Evolutionary conservation across 2,329 filamentous ascomycete species (phyloP).

Genomic region (Aschersonia sp.): DNA sequence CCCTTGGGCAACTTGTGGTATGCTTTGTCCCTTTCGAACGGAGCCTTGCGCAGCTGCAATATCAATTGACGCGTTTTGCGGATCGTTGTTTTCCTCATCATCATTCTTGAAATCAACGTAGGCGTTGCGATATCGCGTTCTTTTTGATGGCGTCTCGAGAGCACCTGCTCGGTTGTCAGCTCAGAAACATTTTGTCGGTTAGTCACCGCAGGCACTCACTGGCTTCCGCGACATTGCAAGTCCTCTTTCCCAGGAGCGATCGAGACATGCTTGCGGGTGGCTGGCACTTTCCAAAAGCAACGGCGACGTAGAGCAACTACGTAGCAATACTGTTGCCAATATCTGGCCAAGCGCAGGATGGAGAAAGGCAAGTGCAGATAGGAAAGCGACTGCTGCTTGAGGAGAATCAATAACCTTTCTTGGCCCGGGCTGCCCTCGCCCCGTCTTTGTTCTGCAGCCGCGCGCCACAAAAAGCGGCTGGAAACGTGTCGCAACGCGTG

Average conservation of each 20-base stretch:
- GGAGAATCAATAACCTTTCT: constrained; percentile 4
- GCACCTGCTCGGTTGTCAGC: constrained; percentile 8
- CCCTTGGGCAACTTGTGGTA: constrained; percentile 19
- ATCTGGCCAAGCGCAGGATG: background rate
- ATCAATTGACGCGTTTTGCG: constrained; percentile 8
- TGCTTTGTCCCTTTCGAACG: constrained; percentile 10
- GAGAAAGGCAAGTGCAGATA: background rate
- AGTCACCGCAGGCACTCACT: constrained; percentile 11
- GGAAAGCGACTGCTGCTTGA: background rate
- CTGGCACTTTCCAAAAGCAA: constrained; percentile 6
- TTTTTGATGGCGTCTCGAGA: constrained; percentile 26
- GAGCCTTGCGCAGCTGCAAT: constrained; percentile 24
- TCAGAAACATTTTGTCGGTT: background rate
- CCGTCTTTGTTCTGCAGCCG: background rate
- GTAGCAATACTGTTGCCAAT: constrained; percentile 1
- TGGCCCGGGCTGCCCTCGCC: background rate
- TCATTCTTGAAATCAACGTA: constrained; percentile 22
- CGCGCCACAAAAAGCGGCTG: constrained; percentile 6
- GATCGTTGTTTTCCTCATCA: constrained; percentile 53
- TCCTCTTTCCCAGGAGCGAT: constrained; percentile 20
- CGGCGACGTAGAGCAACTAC: background rate
- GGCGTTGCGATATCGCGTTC: constrained; percentile 27
- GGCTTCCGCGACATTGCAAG: constrained; percentile 13
- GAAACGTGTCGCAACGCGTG: constrained; percentile 6
- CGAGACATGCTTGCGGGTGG: constrained; percentile 11